Conservation (phyloP, 257 asterid species). For the Ligustrum vulgare region DNA sequence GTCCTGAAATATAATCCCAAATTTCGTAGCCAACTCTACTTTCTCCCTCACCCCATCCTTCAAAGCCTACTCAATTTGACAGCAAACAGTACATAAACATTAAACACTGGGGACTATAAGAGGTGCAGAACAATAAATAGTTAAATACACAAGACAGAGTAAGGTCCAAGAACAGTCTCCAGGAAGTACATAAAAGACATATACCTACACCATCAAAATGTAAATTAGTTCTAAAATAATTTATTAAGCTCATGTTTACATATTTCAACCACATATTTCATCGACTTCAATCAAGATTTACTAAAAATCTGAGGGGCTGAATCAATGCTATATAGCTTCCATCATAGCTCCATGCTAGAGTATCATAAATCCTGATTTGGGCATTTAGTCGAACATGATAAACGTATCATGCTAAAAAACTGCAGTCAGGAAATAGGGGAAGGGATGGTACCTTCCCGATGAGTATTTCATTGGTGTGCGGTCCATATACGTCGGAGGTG, state of each 20-base stretch:
- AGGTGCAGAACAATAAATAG: background rate
- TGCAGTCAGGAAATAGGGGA: no score
- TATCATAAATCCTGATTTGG: no score
- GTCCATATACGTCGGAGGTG: constrained; percentile 22
- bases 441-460: background rate
- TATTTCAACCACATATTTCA: no score
- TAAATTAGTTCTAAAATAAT: no score
- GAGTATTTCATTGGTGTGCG: constrained; percentile 12
- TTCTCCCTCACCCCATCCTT: constrained; percentile 26
- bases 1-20: constrained; percentile 2
- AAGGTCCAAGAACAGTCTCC: background rate
- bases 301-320: no score
- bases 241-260: no score
- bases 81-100: background rate
- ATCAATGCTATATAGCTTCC: background rate
- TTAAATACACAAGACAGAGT: background rate
- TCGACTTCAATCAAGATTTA: no score
- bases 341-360: background rate
- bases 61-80: constrained; percentile 20
- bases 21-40: constrained; percentile 28
- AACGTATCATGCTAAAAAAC: no score
- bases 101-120: background rate
- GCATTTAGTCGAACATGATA: background rate
- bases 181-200: background rate
- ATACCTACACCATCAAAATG: background rate